Base-by-base conservation (phyloP, 2,329 filamentous ascomycete genomes). In the Aphanocladium album region DNA sequence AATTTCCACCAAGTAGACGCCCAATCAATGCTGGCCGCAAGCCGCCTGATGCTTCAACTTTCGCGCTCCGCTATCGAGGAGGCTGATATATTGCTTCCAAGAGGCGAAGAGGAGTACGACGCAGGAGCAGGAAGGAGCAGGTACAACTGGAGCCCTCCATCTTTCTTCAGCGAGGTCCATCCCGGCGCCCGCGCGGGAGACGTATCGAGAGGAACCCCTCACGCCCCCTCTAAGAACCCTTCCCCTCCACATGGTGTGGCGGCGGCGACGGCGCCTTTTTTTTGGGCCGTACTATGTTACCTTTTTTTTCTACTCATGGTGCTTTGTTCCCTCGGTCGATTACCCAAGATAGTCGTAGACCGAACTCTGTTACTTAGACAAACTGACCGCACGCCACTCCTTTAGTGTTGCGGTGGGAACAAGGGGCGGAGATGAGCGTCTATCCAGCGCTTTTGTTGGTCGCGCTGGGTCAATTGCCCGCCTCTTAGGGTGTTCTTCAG, bases 191-290 rank as follows among this genome's bases (percentile, higher is more conserved):
- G 21, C 35, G 54, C 19, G 43, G 27, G 54, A 27, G 55, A 25
- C 27, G 47, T 12, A n/a, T 23, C 37, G 25, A 4, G 17, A 19
- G 43, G 16, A 11, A 23, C 17, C 53, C 25, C 25, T 25, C 53
- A 56, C 27, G n/a, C 46, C 54, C 35, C 35, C 37, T 17, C 25
- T 11, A 6, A 33, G 5, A 21, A 30, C 56, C 35, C 46, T 39
- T 49, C 35, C 39, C 55, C 46, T 43, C 56, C 46, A 58, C 56
- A 58, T 58, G 47, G 57, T 19, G 47, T 51, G 33, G 46, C 55
- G 46, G 45, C 45, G 55, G 45, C 35, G 55, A 41, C 55, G 56
- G 47, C 56, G 35, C 37, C 37, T 43, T 52, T 50, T 45, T 45
- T 45, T 16, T n/a, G 25, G 55, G 17, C 16, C 33, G 16, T 17